Percentiles rank a stretch among this genome's conserved stretches.
Evolutionary conservation across 306 rosid species (phyloP).

Genomic region (Purshia tridentata): DNA sequence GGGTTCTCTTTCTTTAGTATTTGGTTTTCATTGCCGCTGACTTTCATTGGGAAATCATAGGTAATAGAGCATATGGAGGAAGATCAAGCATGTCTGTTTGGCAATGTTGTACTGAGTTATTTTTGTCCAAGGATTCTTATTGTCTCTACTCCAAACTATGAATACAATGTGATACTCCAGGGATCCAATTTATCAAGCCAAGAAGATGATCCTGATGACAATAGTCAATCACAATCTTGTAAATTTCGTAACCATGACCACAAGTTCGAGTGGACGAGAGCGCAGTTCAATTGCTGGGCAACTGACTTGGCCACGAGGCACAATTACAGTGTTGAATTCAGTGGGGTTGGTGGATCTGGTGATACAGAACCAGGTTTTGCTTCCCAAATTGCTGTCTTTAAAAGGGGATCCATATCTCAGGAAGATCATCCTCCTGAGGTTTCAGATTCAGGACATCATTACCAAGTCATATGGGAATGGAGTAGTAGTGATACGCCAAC

Average conservation of each 20-base stretch:
- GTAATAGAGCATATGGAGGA: conserved; percentile 98
- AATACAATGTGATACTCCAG: conserved; percentile 85
- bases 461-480: conserved; percentile 71
- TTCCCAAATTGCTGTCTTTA: conserved; percentile 94
- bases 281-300: conserved; percentile 83
- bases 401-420: conserved; percentile 33
- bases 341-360: conserved; percentile 88
- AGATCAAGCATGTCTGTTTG: conserved; percentile 80
- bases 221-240: conserved; percentile 52
- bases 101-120: conserved; percentile 63
- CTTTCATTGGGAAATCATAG: conserved; percentile 32
- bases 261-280: conserved; percentile 96
- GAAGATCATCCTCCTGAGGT: conserved; percentile 25
- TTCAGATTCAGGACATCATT: conserved; percentile 31
- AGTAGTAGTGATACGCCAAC: conserved; percentile 26
- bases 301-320: conserved; percentile 60
- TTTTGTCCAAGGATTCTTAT: conserved; percentile 79
- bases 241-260: conserved; percentile 94
- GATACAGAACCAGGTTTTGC: conserved; percentile 91
- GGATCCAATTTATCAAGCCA: conserved; percentile 44
- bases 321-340: conserved; percentile 71
- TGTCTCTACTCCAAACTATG: conserved; percentile 93
- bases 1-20: neutral
- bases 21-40: conserved; percentile 9
- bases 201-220: conserved; percentile 72